Evolutionary conservation across 495 filamentous ascomycete species (phyloP).

Genomic region (Daldinia vernicosa): DNA sequence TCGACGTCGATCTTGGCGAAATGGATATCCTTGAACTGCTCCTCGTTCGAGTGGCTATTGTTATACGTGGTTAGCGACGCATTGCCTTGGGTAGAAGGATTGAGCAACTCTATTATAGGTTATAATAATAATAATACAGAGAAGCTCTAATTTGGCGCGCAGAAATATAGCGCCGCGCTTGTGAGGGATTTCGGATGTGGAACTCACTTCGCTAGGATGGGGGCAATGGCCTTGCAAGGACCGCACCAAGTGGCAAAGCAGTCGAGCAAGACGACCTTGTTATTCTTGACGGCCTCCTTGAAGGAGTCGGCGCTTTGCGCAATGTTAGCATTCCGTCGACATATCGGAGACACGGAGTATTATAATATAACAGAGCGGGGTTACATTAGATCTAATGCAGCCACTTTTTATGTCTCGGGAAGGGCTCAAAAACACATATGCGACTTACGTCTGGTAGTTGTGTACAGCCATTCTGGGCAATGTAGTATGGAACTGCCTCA

Average conservation of each 20-base stretch:
- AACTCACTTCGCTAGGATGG: conserved; percentile 70
- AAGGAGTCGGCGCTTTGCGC: conserved; percentile 68
- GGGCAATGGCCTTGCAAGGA: conserved; percentile 91
- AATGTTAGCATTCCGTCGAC: conserved; percentile 14
- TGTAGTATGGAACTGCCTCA: conserved; percentile 53
- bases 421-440: not conserved
- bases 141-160: not conserved
- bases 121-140: not conserved
- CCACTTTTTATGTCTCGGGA: not conserved
- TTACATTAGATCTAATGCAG: not conserved
- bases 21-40: conserved; percentile 55
- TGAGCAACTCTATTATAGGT: no score
- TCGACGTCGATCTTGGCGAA: conserved; percentile 98
- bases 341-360: not conserved
- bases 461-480: conserved; percentile 58
- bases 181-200: conserved; percentile 26
- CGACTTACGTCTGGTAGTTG: conserved; percentile 51
- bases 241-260: conserved; percentile 93
- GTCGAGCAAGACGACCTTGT: conserved; percentile 79
- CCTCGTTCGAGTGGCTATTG: conserved; percentile 33
- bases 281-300: conserved; percentile 60
- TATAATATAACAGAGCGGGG: not conserved
- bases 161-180: not conserved
- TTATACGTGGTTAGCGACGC: not conserved
- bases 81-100: not conserved